Evolutionary conservation across 1,284 basidiomycete species (phyloP).

Genomic region (Afroboletus lepidellus): DNA sequence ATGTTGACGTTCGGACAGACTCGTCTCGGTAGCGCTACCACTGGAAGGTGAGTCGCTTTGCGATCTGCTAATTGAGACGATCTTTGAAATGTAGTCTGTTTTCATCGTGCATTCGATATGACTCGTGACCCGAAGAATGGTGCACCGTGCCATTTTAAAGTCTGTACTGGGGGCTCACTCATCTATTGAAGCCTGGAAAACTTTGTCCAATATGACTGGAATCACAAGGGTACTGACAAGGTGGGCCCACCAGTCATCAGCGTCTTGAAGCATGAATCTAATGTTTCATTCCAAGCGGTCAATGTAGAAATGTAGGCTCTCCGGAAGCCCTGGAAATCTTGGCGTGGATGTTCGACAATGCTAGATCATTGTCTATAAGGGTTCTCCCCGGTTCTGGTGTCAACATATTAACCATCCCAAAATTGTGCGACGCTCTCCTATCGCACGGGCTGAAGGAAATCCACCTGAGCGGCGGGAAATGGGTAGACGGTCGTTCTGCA

Average conservation of each 20-base stretch:
- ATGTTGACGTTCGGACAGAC: constrained; percentile 36
- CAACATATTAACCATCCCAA: constrained; percentile 49
- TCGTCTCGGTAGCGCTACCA: constrained; percentile 58
- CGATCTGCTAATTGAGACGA: not conserved
- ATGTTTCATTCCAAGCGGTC: constrained; percentile 45
- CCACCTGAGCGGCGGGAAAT: constrained; percentile 68
- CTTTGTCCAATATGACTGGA: constrained; percentile 55
- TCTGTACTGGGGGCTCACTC: not conserved
- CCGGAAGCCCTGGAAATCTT: constrained; percentile 44
- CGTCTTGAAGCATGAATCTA: constrained; percentile 3
- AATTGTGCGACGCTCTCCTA: constrained; percentile 48
- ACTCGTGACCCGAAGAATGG: constrained; percentile 54
- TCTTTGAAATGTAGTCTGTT: constrained; percentile 55
- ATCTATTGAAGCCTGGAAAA: constrained; percentile 46
- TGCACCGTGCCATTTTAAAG: constrained; percentile 22
- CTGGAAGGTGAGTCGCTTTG: constrained; percentile 52
- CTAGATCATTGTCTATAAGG: constrained; percentile 32
- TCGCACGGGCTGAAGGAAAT: constrained; percentile 60
- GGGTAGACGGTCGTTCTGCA: constrained; percentile 52
- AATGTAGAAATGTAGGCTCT: constrained; percentile 38
- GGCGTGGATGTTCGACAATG: constrained; percentile 41
- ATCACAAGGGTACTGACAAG: constrained; percentile 76
- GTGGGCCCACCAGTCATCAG: constrained; percentile 33
- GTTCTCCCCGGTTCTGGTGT: constrained; percentile 77
- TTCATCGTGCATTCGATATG: constrained; percentile 84